phyloP scores from a whole-genome alignment of 768 basidiomycete species.

The Kwoniella sp. region DNA sequence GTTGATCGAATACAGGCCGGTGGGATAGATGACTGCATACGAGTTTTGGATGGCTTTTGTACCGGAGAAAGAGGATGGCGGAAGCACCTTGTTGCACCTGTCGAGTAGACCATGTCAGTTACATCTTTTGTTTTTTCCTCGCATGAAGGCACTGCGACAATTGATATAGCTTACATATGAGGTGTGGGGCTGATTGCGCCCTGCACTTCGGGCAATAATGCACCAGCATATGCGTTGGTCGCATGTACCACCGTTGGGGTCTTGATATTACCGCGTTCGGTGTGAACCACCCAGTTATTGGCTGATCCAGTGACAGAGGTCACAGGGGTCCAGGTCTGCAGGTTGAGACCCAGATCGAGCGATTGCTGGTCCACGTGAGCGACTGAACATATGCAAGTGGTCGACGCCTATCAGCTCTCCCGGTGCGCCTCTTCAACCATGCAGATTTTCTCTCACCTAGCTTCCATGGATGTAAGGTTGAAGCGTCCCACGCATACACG shows the following conservation, averaged over 20 bases:
- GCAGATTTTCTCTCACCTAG: constrained; percentile 21
- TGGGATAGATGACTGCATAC: constrained; percentile 26
- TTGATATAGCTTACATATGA: constrained; percentile 47
- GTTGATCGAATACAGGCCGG: constrained; percentile 32
- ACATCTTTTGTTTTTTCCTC: no score
- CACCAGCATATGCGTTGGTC: constrained; percentile 79
- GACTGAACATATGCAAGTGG: constrained; percentile 19
- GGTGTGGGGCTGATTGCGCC: constrained; percentile 37
- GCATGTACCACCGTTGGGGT: constrained; percentile 77
- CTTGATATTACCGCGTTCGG: constrained; percentile 66
- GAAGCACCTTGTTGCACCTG: constrained; percentile 60
- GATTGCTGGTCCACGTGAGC: constrained; percentile 28
- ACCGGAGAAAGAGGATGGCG: constrained; percentile 41
- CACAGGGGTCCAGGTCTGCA: constrained; percentile 36
- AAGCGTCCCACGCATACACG: constrained; percentile 38
- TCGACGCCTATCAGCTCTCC: constrained; percentile 1
- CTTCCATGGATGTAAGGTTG: constrained; percentile 42
- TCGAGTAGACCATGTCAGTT: no score
- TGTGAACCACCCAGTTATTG: constrained; percentile 62
- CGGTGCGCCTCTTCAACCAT: constrained; percentile 7
- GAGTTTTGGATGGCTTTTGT: constrained; percentile 31
- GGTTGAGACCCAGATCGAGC: constrained; percentile 41
- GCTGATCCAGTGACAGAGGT: constrained; percentile 46
- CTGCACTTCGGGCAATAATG: constrained; percentile 71
- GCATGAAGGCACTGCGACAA: no score